These are phyloP conservation scores for Alternaria angustiovoidea DNA, from an alignment of 2,329 filamentous ascomycete species.

Conservation along the genomic window DNA sequence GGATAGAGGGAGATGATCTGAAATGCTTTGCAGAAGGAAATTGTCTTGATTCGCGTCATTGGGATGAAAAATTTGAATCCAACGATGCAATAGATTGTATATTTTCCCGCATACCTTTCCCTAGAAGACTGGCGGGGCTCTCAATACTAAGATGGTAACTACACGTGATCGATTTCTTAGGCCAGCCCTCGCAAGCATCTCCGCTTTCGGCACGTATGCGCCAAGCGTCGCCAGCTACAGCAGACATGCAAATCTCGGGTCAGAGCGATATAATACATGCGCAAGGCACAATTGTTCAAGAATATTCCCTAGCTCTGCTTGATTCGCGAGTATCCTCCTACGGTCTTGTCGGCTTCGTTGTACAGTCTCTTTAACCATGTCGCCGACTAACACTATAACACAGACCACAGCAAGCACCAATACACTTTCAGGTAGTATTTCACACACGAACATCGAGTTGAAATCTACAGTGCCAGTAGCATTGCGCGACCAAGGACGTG, in stretches of 20 bases:
- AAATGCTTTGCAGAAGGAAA: neutral
- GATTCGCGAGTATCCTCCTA: neutral
- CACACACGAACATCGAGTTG: neutral
- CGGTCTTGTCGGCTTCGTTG: neutral
- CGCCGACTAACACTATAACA: conserved; percentile 18
- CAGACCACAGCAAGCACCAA: conserved; percentile 4
- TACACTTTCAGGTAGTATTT: neutral
- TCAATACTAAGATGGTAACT: neutral
- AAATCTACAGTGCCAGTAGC: neutral
- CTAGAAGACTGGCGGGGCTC: neutral
- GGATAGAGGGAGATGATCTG: conserved; percentile 12
- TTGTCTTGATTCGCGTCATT: neutral
- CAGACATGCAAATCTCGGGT: neutral
- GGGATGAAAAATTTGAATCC: neutral
- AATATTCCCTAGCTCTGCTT: neutral
- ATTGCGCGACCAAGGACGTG: neutral
- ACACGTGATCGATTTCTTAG: neutral
- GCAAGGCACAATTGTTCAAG: neutral
- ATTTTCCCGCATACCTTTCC: neutral
- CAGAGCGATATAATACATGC: neutral
- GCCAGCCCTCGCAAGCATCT: neutral
- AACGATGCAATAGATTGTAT: neutral
- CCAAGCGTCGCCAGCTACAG: neutral
- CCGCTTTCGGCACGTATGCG: neutral
- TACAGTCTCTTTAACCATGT: conserved; percentile 9